Base-by-base conservation (phyloP, 805 yeast genomes). In the Scheffersomyces amazonensis region DNA sequence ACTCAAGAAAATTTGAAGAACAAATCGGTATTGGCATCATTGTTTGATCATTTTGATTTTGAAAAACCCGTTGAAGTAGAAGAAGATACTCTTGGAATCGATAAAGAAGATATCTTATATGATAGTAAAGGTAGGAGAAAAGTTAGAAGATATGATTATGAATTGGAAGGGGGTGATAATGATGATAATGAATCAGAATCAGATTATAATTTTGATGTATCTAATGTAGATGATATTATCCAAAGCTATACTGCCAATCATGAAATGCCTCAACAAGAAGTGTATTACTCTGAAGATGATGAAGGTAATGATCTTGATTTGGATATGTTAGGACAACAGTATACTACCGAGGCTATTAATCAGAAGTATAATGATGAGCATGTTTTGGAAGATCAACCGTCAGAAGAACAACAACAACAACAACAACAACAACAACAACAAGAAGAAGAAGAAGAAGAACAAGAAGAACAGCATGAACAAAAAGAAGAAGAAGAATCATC, bases 281-380 rank as follows among this genome's bases (percentile, higher is more conserved):
- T 53, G 3, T 60, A 65, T 39, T 66, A 56, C 35, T 63, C 60
- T 32, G 73, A 67, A 45, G 57, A 57, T 39, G 72, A 66, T 41
- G 69, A 62, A 40, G 72, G 71, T 1, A 66, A 68, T 40, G 71
- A 66, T 16, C 34, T 66, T 30, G 72, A 65, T 32, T 42, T 63
- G 34, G 69, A 60, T 34, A 43, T 29, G 2, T 48, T 60, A 29
- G 56, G 56, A 8, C 40, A 47, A 16, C 47, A 47, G 21, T 46
- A 51, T 13, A 44, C 63, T 6, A 60, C 64, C 2, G 69, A 63
- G 35, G 61, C 60, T 1, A 50, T 56, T 16, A 50, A 51, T 36
- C 36, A 47, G 15, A 43, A 49, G 32, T 60, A 60, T 34, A 53
- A 60, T 20, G 49, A 47, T 34, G 64, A 53, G 34, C 65, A 59